Percentiles rank a stretch among this genome's conserved stretches.
phyloP scores from a whole-genome alignment of 371 early-diverging fungal genomes.

The Phascolomyces articulosus region DNA sequence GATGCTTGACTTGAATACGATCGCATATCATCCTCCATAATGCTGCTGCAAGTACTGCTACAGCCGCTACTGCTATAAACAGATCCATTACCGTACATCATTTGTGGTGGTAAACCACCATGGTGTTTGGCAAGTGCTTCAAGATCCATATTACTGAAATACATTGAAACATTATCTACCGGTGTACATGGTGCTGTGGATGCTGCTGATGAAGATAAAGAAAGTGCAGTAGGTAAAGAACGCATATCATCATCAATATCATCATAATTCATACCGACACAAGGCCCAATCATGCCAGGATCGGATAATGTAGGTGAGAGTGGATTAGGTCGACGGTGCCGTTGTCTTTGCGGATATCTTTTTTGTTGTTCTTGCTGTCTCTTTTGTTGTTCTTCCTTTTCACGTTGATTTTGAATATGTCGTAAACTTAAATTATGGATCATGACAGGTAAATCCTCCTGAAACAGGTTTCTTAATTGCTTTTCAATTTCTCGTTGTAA shows the following conservation, averaged over 20 bases:
- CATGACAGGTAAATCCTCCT: constrained; percentile 91
- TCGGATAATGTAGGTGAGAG: not conserved
- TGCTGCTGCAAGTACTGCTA: not conserved
- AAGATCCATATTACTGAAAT: constrained; percentile 1
- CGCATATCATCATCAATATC: not conserved
- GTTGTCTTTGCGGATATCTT: constrained; percentile 9
- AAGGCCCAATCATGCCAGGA: not conserved
- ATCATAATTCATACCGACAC: not conserved
- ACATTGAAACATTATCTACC: not conserved
- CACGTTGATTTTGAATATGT: constrained; percentile 21
- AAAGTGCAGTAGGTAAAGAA: not conserved
- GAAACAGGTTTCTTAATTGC: constrained; percentile 81
- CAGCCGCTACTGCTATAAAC: not conserved
- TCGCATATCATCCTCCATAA: not conserved
- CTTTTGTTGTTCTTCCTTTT: constrained; percentile 17
- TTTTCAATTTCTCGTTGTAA: constrained; percentile 63
- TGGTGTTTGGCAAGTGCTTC: not conserved
- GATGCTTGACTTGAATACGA: constrained; percentile 1
- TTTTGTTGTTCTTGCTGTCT: constrained; percentile 10
- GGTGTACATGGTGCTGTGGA: not conserved
- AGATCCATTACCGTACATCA: not conserved
- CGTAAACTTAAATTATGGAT: constrained; percentile 86
- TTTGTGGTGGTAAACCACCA: not conserved
- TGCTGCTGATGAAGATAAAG: not conserved
- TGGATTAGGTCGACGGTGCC: constrained; percentile 1